Base-by-base conservation (phyloP, 768 basidiomycete genomes). In the Amanita brunnescens region DNA sequence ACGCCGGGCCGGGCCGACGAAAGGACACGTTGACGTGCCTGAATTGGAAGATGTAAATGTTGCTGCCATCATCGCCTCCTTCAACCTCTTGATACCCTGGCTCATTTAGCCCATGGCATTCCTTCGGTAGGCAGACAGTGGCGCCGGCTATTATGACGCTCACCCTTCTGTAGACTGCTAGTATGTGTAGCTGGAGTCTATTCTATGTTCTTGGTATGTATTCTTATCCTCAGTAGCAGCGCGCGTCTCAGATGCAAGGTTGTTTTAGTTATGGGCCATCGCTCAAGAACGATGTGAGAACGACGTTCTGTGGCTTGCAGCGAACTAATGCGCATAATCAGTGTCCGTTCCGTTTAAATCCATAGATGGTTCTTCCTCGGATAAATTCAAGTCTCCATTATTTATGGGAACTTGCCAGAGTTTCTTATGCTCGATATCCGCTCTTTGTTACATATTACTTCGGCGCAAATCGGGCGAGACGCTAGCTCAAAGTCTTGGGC, bases 281-380 rank as follows among this genome's bases (percentile, higher is more conserved):
- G 89, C 91, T 7, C 96, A 99, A 72, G 96, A 98, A 71, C 77
- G 94, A 67, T 65, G 94, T 96, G 67, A 60, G 80, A 67, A 47
- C 12, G 7, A 16, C 14, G 20, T 2, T 13, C 16, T 10, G n/a
- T 16, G 40, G 56, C 33, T 56, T 20, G 13, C 16, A 34, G 20
- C 8, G 16, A 13, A 51, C 37, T 37, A 21, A 52, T 38, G 38
- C 51, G 45, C 20, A 5, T 30, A 34, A 52, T 0, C 52, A 91
- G 89, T 93, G 50, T 88, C 91, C 23, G 88, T 89, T 24, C 89
- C 91, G 13, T 92, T 93, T 68, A 73, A 80, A 57, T 78, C 81
- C 13, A 71, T 82, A 58, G 80, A 86, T 57, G 82, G 81, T 34
- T 65, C 65, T 29, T 71, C 76, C 5, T 73, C 80, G 12, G 76